A percentile compares a stretch with the other conserved stretches of the same genome.
phyloP scores from a whole-genome alignment of 306 rosid species.

The Prunus armeniaca region DNA sequence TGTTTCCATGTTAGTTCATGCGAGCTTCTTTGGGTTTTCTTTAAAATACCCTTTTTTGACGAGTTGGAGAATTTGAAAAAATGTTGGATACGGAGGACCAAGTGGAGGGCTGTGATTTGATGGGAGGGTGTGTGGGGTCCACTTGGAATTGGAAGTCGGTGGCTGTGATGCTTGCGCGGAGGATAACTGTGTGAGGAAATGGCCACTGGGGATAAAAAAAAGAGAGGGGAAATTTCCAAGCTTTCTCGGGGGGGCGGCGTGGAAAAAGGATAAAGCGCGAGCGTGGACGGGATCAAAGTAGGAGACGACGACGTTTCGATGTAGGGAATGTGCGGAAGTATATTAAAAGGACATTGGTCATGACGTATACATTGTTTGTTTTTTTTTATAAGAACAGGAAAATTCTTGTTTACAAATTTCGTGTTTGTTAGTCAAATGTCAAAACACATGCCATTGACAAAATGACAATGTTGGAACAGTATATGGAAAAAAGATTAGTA shows the following conservation, averaged over 20 bases:
- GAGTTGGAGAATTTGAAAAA: conserved; percentile 30
- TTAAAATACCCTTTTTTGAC: conserved; percentile 49
- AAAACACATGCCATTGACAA: too few relatives aligned
- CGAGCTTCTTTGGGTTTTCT: conserved; percentile 45
- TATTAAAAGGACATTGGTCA: background rate
- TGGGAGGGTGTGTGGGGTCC: conserved; percentile 20
- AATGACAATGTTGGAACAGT: too few relatives aligned
- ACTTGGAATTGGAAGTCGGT: conserved; percentile 8
- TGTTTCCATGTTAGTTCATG: conserved; percentile 41
- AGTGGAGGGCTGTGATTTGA: conserved; percentile 41
- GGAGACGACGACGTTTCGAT: background rate
- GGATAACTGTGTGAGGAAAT: too few relatives aligned
- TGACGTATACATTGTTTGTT: background rate
- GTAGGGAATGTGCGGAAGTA: background rate
- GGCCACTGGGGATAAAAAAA: too few relatives aligned
- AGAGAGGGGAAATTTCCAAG: background rate
- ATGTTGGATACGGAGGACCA: conserved; percentile 21
- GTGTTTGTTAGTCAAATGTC: too few relatives aligned
- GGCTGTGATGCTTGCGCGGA: conserved; percentile 22
- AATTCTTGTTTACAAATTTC: too few relatives aligned
- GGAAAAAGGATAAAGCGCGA: conserved; percentile 18
- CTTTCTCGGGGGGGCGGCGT: conserved; percentile 49
- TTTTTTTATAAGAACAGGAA: too few relatives aligned
- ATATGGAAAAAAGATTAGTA: too few relatives aligned
- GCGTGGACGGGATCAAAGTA: conserved; percentile 8